phyloP scores from a whole-genome alignment of 2,329 filamentous ascomycete species.

The Aspergillus costaricaensis region DNA sequence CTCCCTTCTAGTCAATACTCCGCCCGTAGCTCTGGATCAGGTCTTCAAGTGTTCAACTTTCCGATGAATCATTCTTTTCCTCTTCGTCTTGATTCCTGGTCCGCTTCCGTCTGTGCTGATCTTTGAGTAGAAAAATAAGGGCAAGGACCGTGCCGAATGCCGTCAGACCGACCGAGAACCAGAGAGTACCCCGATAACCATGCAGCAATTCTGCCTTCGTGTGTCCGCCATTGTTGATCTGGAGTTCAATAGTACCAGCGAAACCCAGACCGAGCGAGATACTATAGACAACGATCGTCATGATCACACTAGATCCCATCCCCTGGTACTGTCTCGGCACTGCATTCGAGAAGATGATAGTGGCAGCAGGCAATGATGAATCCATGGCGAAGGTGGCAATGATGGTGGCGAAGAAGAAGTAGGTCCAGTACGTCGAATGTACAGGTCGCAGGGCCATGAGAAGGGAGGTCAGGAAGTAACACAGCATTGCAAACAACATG shows the following conservation, averaged over 20 bases:
- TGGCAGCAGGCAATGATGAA: conserved; percentile 66
- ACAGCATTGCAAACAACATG: conserved; percentile 19
- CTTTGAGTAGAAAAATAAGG: no score
- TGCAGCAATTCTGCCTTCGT: conserved; percentile 29
- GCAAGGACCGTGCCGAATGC: conserved; percentile 2
- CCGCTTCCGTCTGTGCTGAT: no score
- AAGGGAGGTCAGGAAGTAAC: conserved; percentile 1
- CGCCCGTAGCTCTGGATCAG: no score
- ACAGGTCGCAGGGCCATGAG: conserved; percentile 17
- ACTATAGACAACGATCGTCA: conserved; percentile 68
- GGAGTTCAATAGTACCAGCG: conserved; percentile 63
- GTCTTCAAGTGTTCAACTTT: no score
- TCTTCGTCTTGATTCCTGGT: no score
- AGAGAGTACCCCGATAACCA: conserved; percentile 46
- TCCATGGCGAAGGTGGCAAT: conserved; percentile 52
- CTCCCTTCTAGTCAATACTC: no score
- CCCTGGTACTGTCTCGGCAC: conserved; percentile 53
- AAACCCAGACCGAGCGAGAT: conserved; percentile 69
- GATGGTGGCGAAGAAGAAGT: no score
- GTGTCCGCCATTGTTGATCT: conserved; percentile 43
- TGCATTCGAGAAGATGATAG: conserved; percentile 61
- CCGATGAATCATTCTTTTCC: no score
- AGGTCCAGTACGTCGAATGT: neutral
- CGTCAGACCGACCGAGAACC: conserved; percentile 41
- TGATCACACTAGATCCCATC: conserved; percentile 59